Evolutionary conservation across 805 yeast genomes (phyloP), one percentile per base, ranked within the genome.

Genomic region (Sugiyamaella smithiae): DNA sequence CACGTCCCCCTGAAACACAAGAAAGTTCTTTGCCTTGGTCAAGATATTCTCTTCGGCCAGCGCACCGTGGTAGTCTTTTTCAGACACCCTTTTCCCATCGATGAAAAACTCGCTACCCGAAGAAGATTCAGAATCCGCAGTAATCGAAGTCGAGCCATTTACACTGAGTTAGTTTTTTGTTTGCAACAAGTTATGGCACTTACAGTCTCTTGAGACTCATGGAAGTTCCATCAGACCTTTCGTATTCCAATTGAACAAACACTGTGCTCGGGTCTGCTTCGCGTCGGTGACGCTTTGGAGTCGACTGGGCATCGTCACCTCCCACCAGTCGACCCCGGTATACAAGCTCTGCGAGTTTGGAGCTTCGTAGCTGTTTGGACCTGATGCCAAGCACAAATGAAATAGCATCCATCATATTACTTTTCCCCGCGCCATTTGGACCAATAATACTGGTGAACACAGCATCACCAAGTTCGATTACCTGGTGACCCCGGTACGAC

Each of bases 341-440:
- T 1, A 91, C 80, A 61, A 93, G 74, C 56, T 91, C 97, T 43
- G 76, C 78, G 59, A 88, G 65, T 48, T 80, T 78, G 9, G 75
- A 70, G 1, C 97, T 87, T 58, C 99, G 77, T 50, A 93, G 72
- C 49, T 86, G 90, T 14, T 74, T 68, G 17, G 88, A 77, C 57
- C 84, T 73, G 42, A 91, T 81, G 22, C 99, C 99, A 31, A 93
- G 74, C 6, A 91, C 98, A 66, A 93, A 93, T 17, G 97, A 84
- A 40, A 93, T 85, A 29, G 99, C 97, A 65, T 93, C 99, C 85
- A 93, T 90, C 81, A 93, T 85, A 63, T 93, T 93, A 36, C 96
- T 86, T 69, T 93, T 93, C 5, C 99, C 99, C 0, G 97, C 85
- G 28, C 99, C 99, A 73, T 93, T 93, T n/a, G 98, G 98, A 1